Evolutionary conservation across 1,284 basidiomycete species (phyloP), one percentile per base, ranked within the genome.

Genomic region (Malassezia caprae): DNA sequence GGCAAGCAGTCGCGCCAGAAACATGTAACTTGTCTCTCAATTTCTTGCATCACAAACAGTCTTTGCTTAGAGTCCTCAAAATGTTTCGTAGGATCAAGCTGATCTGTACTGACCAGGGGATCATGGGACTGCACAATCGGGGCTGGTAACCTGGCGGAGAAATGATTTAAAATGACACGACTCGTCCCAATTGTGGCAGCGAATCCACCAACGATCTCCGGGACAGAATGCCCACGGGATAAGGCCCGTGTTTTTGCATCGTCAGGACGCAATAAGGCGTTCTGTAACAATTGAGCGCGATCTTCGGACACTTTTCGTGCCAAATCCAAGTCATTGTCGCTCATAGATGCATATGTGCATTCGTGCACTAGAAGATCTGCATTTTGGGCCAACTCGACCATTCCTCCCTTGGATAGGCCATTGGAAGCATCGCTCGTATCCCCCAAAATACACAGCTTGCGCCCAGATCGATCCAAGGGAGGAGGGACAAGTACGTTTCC

Each of bases 301-400:
- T 41, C 44, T 10, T 40, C 40, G 3, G 44, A 42, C 12, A 28
- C 26, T 5, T 42, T 23, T 13, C 43, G 46, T 1, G 68, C 69
- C 44, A 62, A 62, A 8, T 51, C 55, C 35, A 59, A 31, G 10
- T 66, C 58, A 17, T 65, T 58, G 12, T 61, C 60, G 2, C 63
- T 60, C 32, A 73, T 57, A 1, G 66, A 65, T 15, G 66, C 67
- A 51, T 73, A 72, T 28, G 71, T 73, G 42, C 65, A 69, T 48
- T 73, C 71, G 47, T 73, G 71, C 1, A 73, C 69, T 15, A 73
- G 48, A 4, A 72, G 53, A 45, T 73, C 69, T 7, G 66, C 61
- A 24, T 56, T 56, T 26, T 47, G 51, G 3, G 63, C 62, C 13
- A 66, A 40, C 1, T 31, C 19, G 2, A 54, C 17, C 53, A 66